These are phyloP conservation scores for Cutaneotrichosporon cavernicola DNA, from an alignment of 1,284 basidiomycete genomes.

Conservation along the genomic window DNA sequence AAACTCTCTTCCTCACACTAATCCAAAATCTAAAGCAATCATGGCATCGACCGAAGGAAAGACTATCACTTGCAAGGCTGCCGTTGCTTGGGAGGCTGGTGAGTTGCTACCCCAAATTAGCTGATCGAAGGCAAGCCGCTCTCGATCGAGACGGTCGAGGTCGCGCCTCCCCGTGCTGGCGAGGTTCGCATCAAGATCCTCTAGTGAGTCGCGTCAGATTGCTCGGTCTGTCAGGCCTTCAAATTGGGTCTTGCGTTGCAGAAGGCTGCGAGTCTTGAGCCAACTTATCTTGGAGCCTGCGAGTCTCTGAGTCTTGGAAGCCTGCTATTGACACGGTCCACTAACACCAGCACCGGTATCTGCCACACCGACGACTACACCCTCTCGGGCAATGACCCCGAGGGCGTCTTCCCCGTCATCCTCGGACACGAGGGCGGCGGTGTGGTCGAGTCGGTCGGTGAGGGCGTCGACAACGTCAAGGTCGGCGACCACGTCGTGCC, in stretches of 20 bases:
- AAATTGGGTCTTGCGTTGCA: no score
- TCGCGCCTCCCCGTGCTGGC: slow-evolving; percentile 81
- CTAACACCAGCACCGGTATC: slow-evolving; percentile 64
- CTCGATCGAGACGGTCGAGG: slow-evolving; percentile 86
- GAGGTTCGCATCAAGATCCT: slow-evolving; percentile 94
- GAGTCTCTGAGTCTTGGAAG: no score
- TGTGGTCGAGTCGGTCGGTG: slow-evolving; percentile 85
- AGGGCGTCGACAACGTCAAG: slow-evolving; percentile 83
- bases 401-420: slow-evolving; percentile 94
- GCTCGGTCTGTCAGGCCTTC: no score
- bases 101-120: slow-evolving; percentile 25
- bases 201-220: slow-evolving; percentile 58
- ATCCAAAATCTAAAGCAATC: not conserved
- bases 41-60: slow-evolving; percentile 24
- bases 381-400: slow-evolving; percentile 91
- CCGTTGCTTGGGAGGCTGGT: slow-evolving; percentile 93
- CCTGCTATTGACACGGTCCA: not conserved
- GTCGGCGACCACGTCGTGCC: slow-evolving; percentile 91
- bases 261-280: no score
- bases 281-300: no score
- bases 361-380: slow-evolving; percentile 99
- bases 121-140: slow-evolving; percentile 63
- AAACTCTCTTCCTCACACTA: not conserved
- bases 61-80: slow-evolving; percentile 87
- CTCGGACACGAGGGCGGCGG: slow-evolving; percentile 74